Evolutionary conservation across 2,329 filamentous ascomycete species (phyloP).

Genomic region (Aspergillus pseudotamarii): DNA sequence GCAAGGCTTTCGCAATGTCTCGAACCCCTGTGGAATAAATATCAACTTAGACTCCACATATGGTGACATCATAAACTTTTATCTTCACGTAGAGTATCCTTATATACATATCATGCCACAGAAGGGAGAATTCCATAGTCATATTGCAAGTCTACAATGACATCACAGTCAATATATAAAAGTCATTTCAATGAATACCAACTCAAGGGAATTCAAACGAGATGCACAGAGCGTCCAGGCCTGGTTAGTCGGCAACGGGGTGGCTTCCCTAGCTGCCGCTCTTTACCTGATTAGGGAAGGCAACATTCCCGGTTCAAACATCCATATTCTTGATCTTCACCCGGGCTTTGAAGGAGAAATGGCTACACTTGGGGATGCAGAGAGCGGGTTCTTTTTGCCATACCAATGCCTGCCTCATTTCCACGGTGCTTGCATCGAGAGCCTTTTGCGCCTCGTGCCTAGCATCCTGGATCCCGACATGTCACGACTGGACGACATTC

Average conservation of each 20-base stretch:
- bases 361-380: conserved; percentile 27
- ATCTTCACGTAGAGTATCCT: too few relatives aligned
- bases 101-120: too few relatives aligned
- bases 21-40: too few relatives aligned
- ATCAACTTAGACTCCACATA: too few relatives aligned
- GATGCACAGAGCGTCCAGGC: conserved; percentile 20
- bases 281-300: conserved; percentile 40
- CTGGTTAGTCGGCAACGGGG: conserved; percentile 41
- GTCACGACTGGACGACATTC: conserved; percentile 7
- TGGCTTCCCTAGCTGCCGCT: conserved; percentile 40
- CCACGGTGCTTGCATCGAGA: conserved; percentile 36
- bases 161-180: neutral
- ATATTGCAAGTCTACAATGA: neutral
- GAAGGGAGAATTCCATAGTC: too few relatives aligned
- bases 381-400: conserved; percentile 37
- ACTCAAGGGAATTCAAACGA: neutral
- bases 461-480: conserved; percentile 3
- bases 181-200: neutral
- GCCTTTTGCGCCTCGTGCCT: conserved; percentile 36
- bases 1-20: too few relatives aligned
- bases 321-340: conserved; percentile 40
- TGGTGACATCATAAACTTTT: too few relatives aligned
- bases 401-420: conserved; percentile 37
- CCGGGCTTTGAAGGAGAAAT: conserved; percentile 33
- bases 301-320: conserved; percentile 33